Evolutionary conservation across 441 rosid genomes (phyloP).

Genomic region (Croton setiger): DNA sequence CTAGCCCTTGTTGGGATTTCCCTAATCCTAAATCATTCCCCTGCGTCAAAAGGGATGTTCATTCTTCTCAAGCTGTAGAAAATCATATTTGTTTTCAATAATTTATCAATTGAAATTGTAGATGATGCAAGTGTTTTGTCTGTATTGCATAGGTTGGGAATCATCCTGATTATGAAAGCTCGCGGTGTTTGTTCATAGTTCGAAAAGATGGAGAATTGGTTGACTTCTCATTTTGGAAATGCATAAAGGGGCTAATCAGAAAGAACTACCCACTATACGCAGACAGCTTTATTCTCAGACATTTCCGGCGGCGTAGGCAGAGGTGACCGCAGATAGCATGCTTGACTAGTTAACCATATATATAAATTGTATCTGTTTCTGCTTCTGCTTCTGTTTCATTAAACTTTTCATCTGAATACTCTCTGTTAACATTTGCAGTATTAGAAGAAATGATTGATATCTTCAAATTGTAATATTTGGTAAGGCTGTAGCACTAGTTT

Average conservation of each 20-base stretch:
- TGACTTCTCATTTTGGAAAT: constrained; percentile 97
- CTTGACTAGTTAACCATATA: constrained; percentile 24
- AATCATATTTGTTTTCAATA: neutral
- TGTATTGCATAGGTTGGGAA: constrained; percentile 55
- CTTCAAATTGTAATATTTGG: constrained; percentile 18
- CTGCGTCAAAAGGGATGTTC: too few species aligned
- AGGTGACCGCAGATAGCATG: constrained; percentile 34
- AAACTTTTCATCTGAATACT: constrained; percentile 15
- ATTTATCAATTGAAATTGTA: constrained; percentile 1
- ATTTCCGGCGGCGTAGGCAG: constrained; percentile 58
- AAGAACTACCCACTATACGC: constrained; percentile 90
- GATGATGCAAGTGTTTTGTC: constrained; percentile 6
- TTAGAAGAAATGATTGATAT: constrained; percentile 20
- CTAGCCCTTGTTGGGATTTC: too few species aligned
- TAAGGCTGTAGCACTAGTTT: neutral
- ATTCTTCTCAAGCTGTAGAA: neutral
- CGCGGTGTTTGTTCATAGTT: constrained; percentile 79
- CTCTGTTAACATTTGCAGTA: constrained; percentile 14
- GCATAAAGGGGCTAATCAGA: constrained; percentile 85
- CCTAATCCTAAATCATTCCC: too few species aligned
- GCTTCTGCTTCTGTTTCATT: constrained; percentile 9
- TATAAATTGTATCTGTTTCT: constrained; percentile 11
- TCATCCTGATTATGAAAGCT: constrained; percentile 77
- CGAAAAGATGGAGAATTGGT: constrained; percentile 69
- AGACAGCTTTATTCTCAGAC: constrained; percentile 84